Evolutionary conservation across 306 rosid genomes (phyloP).

Genomic region (Quercus gilva): DNA sequence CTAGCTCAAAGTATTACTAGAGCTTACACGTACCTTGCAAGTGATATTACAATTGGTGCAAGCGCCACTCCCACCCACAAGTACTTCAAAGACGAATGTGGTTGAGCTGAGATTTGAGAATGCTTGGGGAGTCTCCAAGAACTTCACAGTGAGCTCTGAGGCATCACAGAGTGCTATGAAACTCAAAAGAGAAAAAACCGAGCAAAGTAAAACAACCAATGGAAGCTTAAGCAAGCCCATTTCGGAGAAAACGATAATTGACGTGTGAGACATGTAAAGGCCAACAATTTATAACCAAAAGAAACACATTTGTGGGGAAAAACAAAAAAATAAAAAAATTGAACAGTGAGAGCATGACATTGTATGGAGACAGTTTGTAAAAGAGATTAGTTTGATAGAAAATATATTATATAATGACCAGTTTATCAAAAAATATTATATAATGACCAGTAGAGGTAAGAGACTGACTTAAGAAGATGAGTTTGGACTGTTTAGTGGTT

Average conservation of each 20-base stretch:
- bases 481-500: conserved; percentile 33
- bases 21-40: conserved; percentile 62
- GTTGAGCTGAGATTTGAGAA: conserved; percentile 72
- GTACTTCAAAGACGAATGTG: conserved; percentile 61
- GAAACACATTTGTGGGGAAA: conserved; percentile 30
- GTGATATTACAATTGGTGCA: conserved; percentile 60
- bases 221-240: conserved; percentile 50
- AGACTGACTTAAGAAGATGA: conserved; percentile 28
- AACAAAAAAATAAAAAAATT: neutral
- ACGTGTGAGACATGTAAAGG: neutral
- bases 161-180: conserved; percentile 35
- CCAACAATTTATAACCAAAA: conserved; percentile 19
- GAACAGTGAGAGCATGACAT: conserved; percentile 20
- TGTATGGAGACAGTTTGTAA: neutral
- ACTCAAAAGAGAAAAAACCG: conserved; percentile 38
- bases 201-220: conserved; percentile 30
- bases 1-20: neutral
- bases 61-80: conserved; percentile 26
- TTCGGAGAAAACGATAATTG: conserved; percentile 17
- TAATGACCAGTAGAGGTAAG: conserved; percentile 19
- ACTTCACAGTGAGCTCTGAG: conserved; percentile 54
- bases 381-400: conserved; percentile 7
- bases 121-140: conserved; percentile 69
- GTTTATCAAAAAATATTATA: neutral
- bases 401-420: conserved; percentile 11